Evolutionary conservation across 352 stramenopile genomes (phyloP).

Genomic region (Thalassiosira pacifica): DNA sequence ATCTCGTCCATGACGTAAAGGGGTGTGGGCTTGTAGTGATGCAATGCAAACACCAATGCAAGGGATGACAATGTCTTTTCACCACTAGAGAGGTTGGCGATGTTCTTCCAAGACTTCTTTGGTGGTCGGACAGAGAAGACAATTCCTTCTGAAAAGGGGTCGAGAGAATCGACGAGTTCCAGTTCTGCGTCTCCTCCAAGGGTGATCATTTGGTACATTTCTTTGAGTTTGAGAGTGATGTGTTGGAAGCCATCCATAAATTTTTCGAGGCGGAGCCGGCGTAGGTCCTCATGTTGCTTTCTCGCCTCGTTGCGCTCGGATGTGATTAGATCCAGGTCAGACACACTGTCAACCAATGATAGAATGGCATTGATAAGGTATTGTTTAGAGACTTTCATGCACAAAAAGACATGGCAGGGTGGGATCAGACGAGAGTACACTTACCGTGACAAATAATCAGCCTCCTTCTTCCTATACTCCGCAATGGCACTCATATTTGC

Average conservation of each 20-base stretch:
- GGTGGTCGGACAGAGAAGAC: slow-evolving; percentile 98
- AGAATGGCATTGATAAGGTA: background rate
- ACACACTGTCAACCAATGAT: slow-evolving; percentile 83
- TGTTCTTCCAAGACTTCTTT: slow-evolving; percentile 99
- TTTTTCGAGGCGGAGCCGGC: slow-evolving; percentile 95
- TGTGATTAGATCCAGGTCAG: slow-evolving; percentile 95
- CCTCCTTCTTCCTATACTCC: slow-evolving; percentile 92
- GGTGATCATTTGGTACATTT: slow-evolving; percentile 99
- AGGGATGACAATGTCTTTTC: slow-evolving; percentile 99
- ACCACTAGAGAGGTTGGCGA: slow-evolving; percentile 98
- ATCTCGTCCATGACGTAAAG: slow-evolving; percentile 99
- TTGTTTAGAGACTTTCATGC: background rate
- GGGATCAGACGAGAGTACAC: slow-evolving; percentile 18
- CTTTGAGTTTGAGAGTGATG: slow-evolving; percentile 99
- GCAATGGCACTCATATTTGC: slow-evolving; percentile 89
- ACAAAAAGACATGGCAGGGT: too few species aligned
- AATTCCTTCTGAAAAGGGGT: slow-evolving; percentile 99
- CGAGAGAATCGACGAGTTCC: slow-evolving; percentile 98
- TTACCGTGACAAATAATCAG: slow-evolving; percentile 91
- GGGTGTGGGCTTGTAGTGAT: slow-evolving; percentile 99
- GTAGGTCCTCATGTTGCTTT: slow-evolving; percentile 95
- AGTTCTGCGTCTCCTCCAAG: slow-evolving; percentile 95
- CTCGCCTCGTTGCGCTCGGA: slow-evolving; percentile 92
- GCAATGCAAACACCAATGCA: slow-evolving; percentile 99
- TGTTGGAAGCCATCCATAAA: slow-evolving; percentile 99